These are phyloP conservation scores for Eucalyptus erythrocorys DNA, from an alignment of 345 rosid species.

Conservation along the genomic window DNA sequence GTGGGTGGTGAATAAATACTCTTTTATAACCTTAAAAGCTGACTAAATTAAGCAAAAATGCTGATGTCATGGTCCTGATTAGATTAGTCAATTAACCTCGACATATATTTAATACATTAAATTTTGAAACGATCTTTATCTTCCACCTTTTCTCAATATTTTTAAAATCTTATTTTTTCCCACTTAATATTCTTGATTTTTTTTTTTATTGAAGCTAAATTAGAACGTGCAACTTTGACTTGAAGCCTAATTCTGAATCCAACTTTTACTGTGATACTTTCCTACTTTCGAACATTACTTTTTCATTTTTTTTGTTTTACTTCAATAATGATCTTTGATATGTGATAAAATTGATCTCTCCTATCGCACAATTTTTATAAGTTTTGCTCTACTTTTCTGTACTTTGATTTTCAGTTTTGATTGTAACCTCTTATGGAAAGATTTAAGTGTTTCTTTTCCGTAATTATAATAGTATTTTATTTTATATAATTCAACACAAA, in stretches of 20 bases:
- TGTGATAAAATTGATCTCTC: background rate
- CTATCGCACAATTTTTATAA: background rate
- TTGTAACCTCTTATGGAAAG: background rate
- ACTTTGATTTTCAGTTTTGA: background rate
- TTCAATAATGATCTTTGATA: background rate
- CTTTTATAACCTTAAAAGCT: background rate
- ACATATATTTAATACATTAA: background rate
- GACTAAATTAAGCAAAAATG: background rate
- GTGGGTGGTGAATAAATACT: background rate
- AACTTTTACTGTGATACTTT: background rate
- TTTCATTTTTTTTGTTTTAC: background rate
- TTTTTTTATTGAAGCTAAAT: background rate
- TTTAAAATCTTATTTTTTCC: background rate
- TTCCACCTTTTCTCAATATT: background rate
- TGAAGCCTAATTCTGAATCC: background rate
- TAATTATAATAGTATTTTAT: background rate
- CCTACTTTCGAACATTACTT: background rate
- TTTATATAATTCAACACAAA: background rate
- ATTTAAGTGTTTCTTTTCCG: background rate
- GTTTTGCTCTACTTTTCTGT: background rate
- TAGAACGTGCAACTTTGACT: background rate
- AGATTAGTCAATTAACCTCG: background rate
- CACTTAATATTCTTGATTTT: background rate
- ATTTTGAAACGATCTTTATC: background rate
- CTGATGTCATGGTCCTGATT: background rate